phyloP scores from a whole-genome alignment of 1,284 basidiomycete genomes.

The Austroboletus olivaceoglutinosus region DNA sequence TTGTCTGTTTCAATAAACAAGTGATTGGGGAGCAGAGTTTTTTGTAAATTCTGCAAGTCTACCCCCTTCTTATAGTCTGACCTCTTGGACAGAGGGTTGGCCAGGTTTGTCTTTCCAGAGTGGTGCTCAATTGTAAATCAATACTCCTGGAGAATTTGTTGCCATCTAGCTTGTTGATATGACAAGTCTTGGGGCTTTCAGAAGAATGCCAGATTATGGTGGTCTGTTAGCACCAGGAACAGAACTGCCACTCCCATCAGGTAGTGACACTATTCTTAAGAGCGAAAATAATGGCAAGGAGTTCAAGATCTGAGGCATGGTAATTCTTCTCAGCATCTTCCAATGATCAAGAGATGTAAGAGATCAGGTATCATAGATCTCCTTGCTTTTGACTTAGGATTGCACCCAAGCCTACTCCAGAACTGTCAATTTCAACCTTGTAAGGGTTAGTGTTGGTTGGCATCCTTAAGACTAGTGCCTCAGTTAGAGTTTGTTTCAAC shows the following conservation, averaged over 20 bases:
- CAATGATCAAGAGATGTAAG: neutral
- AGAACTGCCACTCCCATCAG: neutral
- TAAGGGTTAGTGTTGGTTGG: no score
- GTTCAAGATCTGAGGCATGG: neutral
- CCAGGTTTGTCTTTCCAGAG: no score
- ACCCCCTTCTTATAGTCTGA: no score
- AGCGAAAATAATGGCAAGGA: neutral
- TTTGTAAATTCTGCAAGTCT: no score
- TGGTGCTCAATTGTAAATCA: no score
- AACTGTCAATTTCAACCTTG: no score
- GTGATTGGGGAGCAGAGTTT: no score
- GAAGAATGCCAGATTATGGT: neutral
- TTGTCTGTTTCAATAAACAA: no score
- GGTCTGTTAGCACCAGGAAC: neutral
- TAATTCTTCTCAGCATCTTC: neutral
- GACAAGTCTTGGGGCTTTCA: neutral
- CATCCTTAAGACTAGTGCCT: neutral
- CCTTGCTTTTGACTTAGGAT: neutral
- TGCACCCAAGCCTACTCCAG: neutral
- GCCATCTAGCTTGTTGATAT: neutral
- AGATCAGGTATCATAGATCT: neutral
- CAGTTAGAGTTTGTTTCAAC: conserved; percentile 2
- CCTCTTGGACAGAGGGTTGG: no score
- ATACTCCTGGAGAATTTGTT: no score
- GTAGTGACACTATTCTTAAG: neutral